Evolutionary conservation across 129 eudicot species (phyloP).

Genomic region (Chrysanthemum lavandulifolium): DNA sequence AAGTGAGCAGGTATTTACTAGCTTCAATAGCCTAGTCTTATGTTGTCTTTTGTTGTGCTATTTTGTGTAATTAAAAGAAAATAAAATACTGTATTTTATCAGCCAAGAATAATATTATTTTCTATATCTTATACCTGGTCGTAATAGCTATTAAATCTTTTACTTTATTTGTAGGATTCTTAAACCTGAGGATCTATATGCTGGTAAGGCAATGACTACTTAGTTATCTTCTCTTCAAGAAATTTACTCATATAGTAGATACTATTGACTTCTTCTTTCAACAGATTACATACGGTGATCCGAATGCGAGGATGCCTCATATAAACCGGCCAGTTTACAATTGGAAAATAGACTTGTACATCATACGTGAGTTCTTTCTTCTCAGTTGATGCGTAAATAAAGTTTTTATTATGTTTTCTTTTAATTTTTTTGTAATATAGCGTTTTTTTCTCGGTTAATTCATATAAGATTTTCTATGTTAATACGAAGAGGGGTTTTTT

Average conservation of each 20-base stretch:
- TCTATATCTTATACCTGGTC: constrained; percentile 18
- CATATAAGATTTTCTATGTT: not conserved
- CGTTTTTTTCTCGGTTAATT: not conserved
- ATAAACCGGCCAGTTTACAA: constrained; percentile 67
- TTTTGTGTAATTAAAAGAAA: constrained; percentile 5
- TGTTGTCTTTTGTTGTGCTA: too few species aligned
- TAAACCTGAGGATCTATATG: constrained; percentile 93
- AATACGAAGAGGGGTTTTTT: not conserved
- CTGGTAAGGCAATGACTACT: constrained; percentile 53
- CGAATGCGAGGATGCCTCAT: constrained; percentile 77
- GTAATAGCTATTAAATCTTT: constrained; percentile 14
- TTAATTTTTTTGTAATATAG: not conserved
- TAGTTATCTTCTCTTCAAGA: constrained; percentile 1
- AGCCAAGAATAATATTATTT: not conserved
- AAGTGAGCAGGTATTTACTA: constrained; percentile 84
- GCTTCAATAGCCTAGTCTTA: too few species aligned
- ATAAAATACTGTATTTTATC: not conserved
- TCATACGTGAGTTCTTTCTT: constrained; percentile 64
- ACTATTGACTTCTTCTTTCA: constrained; percentile 17
- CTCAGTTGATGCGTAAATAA: not conserved
- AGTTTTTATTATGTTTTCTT: not conserved
- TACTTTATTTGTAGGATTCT: constrained; percentile 72
- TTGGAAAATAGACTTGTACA: constrained; percentile 80
- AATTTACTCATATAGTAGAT: constrained; percentile 3
- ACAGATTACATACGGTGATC: constrained; percentile 99